These are phyloP conservation scores for Colletotrichum sp. DNA, from an alignment of 2,329 filamentous ascomycete species.

Conservation along the genomic window DNA sequence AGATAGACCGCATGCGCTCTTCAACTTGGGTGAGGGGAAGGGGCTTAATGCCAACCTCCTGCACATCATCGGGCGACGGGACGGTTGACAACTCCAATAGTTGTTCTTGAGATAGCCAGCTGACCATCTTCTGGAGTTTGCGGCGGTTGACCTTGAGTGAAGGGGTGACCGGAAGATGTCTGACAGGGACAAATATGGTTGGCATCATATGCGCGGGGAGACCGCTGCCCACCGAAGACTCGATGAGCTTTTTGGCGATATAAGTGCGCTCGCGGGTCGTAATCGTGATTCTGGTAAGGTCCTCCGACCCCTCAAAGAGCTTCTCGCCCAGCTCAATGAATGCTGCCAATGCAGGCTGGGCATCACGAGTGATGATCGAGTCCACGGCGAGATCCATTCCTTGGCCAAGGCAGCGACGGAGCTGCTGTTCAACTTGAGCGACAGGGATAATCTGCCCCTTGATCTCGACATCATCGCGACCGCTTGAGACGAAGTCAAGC, in stretches of 20 bases:
- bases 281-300: conserved; percentile 40
- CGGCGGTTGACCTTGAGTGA: conserved; percentile 56
- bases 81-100: conserved; percentile 45
- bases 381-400: conserved; percentile 56
- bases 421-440: conserved; percentile 49
- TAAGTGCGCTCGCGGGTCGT: conserved; percentile 48
- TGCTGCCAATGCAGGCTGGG: conserved; percentile 46
- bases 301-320: conserved; percentile 40
- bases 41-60: conserved; percentile 44
- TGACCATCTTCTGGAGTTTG: conserved; percentile 50
- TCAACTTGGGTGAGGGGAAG: conserved; percentile 53
- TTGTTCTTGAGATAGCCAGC: conserved; percentile 46
- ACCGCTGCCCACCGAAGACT: conserved; percentile 41
- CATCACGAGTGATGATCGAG: conserved; percentile 48
- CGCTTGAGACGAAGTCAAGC: conserved; percentile 52
- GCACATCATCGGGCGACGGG: conserved; percentile 39
- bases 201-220: conserved; percentile 51
- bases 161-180: conserved; percentile 51
- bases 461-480: conserved; percentile 45
- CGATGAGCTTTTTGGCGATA: conserved; percentile 47
- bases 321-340: conserved; percentile 54
- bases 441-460: conserved; percentile 45
- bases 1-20: conserved; percentile 51
- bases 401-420: conserved; percentile 51
- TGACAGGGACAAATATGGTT: conserved; percentile 52